These are phyloP conservation scores for Glycine soja DNA, from an alignment of 306 rosid species.

Conservation along the genomic window DNA sequence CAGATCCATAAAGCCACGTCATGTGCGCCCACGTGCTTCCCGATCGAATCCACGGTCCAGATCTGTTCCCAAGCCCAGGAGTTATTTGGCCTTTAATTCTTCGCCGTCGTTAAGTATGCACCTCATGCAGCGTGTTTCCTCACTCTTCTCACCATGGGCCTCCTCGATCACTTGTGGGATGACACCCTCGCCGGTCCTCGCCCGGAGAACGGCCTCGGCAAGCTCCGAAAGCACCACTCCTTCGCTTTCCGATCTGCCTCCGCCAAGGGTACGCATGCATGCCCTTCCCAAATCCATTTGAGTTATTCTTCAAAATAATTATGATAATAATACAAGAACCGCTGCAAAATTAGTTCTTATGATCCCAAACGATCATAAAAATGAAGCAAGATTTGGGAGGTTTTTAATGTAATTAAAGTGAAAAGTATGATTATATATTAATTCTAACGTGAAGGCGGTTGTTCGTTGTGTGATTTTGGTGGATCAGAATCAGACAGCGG, in stretches of 20 bases:
- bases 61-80: slow-evolving; percentile 8
- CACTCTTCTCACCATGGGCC: slow-evolving; percentile 57
- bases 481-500: slow-evolving; percentile 63
- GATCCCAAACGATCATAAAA: neutral
- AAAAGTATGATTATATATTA: neutral
- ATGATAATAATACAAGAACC: neutral
- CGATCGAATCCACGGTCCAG: slow-evolving; percentile 49
- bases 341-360: neutral
- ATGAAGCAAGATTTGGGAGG: too few relatives aligned
- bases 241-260: slow-evolving; percentile 55
- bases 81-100: slow-evolving; percentile 57
- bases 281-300: neutral
- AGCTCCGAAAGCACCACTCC: slow-evolving; percentile 72
- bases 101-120: slow-evolving; percentile 54
- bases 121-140: neutral
- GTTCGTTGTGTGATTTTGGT: neutral
- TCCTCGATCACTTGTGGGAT: slow-evolving; percentile 97
- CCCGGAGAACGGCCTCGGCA: slow-evolving; percentile 88
- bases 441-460: neutral
- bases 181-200: slow-evolving; percentile 93
- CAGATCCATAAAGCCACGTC: slow-evolving; percentile 63
- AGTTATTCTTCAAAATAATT: too few relatives aligned
- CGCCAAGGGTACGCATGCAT: slow-evolving; percentile 75
- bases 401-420: neutral
- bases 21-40: neutral